Base-by-base conservation (phyloP, 768 basidiomycete genomes). In the Brasilioporus rufonigricans region DNA sequence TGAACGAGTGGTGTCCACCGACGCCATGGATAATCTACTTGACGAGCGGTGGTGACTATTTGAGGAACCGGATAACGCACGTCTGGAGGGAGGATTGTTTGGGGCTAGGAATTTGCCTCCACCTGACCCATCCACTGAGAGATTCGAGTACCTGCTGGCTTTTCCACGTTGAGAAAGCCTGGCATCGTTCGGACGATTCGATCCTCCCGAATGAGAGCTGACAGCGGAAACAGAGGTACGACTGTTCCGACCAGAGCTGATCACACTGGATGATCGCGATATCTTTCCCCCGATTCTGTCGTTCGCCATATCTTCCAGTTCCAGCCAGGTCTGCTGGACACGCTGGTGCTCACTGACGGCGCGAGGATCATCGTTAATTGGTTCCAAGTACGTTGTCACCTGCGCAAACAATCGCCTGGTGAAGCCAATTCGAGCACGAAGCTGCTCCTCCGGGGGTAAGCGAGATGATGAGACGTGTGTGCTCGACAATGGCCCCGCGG, bases 301-400 rank as follows among this genome's bases (percentile, higher is more conserved):
- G 43, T 76, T 77, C 35, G 78, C 84, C 91, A 94, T 93, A 19
- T 91, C 89, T 59, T 85, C 80, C 39, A 94, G 73, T 71, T 95
- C 92, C 21, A 66, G 69, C 88, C 89, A 93, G 2, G 89, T 88
- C 68, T 93, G 91, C 40, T 81, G 72, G 38, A 92, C 74, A n/a
- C 91, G 81, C 6, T 76, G 73, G 43, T 77, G 75, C 65, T 94
- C 91, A 7, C 76, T 68, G 18, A 71, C 65, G 8, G 83, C 85
- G 35, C 91, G 80, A 21, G 69, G 55, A 70, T 94, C 92, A 53
- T 83, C 74, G 3, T 75, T 61, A 13, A 90, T 74, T 1, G 67
- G 47, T 18, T 68, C 63, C 31, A 79, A 77, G 23, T 68, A 71
- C 4, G 67, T 65, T 31, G 72, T 69, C 71, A 89, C 75, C 14